Base-by-base conservation (phyloP, 1,284 basidiomycete genomes). In the Taiwanofungus camphoratus region DNA sequence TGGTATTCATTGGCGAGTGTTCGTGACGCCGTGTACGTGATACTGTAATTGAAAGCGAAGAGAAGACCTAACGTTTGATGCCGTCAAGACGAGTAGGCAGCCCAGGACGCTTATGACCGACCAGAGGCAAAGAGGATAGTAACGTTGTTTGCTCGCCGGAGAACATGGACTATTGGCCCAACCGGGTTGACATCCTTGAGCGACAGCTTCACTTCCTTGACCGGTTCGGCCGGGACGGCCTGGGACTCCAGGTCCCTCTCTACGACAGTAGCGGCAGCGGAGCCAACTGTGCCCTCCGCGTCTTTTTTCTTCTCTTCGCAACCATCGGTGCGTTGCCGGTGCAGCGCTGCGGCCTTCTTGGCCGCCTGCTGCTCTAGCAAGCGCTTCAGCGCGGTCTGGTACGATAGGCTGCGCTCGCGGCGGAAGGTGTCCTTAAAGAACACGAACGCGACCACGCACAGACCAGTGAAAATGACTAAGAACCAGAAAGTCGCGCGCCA, bases 401-500 rank as follows among this genome's bases (percentile, higher is more conserved):
- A 93, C 5, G 79, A 76, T 27, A 83, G 62, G 48, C 87, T 90
- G 21, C 91, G 79, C 58, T 92, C 87, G 44, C 73, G 68, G 12
- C 91, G 76, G 68, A 88, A 93, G 1, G 89, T 91, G 55, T 93
- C 91, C 41, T 78, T 79, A 68, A 91, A 83, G 49, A 82, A 76
- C 42, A 83, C 46, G 63, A 90, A 90, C 15, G 72, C 65, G 36
- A 77, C 37, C 39, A 77, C 68, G 49, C 74, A 77, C 31, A 73
- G 39, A 4, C 75, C 77, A 6, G 77, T 77, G 41, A 83, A 73
- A 34, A 80, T 80, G 2, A 76, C 68, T 18, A 92, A 72, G 60
- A 92, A 90, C 74, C 87, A 93, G 60, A 93, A 89, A 0, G 80
- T 77, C 4, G 80, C 77, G 21, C 86, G 75, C 90, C 91, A 93